A percentile compares a stretch with the other conserved stretches of the same genome.
Conservation (phyloP, 345 rosid genomes). For the Capsella bursapastoris region DNA sequence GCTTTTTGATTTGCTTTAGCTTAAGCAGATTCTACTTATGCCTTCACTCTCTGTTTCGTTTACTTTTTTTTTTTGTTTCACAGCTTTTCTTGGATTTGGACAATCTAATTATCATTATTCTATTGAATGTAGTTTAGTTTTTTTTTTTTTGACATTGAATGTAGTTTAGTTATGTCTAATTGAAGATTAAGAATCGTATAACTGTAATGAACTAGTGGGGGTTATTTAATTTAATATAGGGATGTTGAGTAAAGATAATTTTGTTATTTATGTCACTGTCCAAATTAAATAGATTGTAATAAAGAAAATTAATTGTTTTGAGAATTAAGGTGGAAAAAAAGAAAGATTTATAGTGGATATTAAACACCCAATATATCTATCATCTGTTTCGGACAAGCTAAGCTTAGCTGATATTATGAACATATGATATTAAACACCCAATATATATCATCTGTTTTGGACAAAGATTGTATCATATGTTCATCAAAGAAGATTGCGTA, state of each 20-base stretch:
- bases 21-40: constrained; percentile 30
- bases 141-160: too few species aligned
- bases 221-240: background rate
- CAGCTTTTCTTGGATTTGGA: constrained; percentile 41
- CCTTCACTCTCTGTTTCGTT: constrained; percentile 29
- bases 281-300: background rate
- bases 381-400: background rate
- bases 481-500: background rate
- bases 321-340: background rate
- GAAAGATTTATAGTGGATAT: constrained; percentile 4
- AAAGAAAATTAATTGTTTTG: background rate
- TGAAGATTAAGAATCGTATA: background rate
- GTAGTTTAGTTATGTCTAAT: constrained; percentile 4
- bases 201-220: constrained; percentile 15
- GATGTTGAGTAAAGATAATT: constrained; percentile 14
- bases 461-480: background rate
- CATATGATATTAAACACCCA: constrained; percentile 22
- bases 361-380: constrained; percentile 28
- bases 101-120: constrained; percentile 34
- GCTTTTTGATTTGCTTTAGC: constrained; percentile 33
- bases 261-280: constrained; percentile 33
- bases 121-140: constrained; percentile 16
- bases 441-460: constrained; percentile 1
- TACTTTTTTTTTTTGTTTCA: constrained; percentile 20
- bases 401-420: too few species aligned